Base-by-base conservation (phyloP, 108 stramenopile species). In the Licmophora abbreviata region DNA sequence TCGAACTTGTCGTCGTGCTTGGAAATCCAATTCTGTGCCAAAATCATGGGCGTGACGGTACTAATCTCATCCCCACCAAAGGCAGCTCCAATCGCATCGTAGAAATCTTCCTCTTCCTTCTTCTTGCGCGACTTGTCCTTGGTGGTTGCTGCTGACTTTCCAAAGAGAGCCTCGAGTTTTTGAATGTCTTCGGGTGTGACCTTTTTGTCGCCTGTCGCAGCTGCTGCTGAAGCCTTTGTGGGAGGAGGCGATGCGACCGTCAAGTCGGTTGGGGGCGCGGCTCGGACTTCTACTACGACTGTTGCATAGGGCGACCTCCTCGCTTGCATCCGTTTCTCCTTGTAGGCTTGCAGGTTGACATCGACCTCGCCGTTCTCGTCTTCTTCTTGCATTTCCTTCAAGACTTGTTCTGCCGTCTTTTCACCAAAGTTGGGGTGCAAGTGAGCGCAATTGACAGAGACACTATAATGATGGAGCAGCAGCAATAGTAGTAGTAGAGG, bases 381-480 rank as follows among this genome's bases (percentile, higher is more conserved):
- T 56, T 83, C 83, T 11, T 79, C 64, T 43, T 79, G 58, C 52
- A 86, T 32, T 29, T 76, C 58, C 36, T 76, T 33, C n/a, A 79
- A 51, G 51, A 61, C 46, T 66, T 85, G 63, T 62, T 75, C 64
- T 10, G 77, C 63, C 8, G 79, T 74, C 44, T 58, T 61, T 52
- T 78, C 53, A 3, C 84, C 81, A 61, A 75, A 92, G 12, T 68
- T 51, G 14, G 89, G 89, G 51, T 92, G 89, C 50, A 92, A 69
- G 40, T 86, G 85, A 40, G 89, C 85, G 41, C 83, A 81, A 54
- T 81, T 92, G 64, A 92, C 76, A 31, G 77, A 74, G 30, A 85
- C 77, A 38, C 74, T 79, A 35, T 32, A 24, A 15, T 18, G 28
- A 26, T 4, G n/a, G n/a, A n/a, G n/a, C n/a, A n/a, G n/a, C n/a